Base-by-base conservation (phyloP, 129 eudicot species). In the Chrysanthemum seticuspe region DNA sequence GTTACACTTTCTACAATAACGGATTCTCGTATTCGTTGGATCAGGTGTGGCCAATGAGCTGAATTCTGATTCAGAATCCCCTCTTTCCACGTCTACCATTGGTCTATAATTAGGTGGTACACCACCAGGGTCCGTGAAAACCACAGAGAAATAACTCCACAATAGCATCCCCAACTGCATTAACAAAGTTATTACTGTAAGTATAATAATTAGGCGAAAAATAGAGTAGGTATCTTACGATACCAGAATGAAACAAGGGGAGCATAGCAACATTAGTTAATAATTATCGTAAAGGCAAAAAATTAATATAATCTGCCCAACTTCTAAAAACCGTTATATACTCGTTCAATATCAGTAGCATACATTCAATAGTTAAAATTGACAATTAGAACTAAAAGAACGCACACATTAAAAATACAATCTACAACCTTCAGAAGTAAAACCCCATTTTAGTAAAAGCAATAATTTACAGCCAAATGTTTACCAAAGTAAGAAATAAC, bases 141-240 rank as follows among this genome's bases (percentile, higher is more conserved):
- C 98, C 75, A 87, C 95, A 16, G 98, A 83, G 70, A 92, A 92
- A 60, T 92, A 92, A 79, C 98, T 92, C 98, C 98, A 92, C 40
- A 92, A 74, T 62, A 92, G 83, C 98, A 92, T 89, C 72, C 78
- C 95, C 80, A 92, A 84, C 98, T 92, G 89, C 87, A 85, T 64
- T 47, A 58, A 36, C 63, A 58, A 62, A n/a, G 10, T 47, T 5
- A 10, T 31, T 51, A 15, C 2, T 53, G 57, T 45, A 21, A 31
- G 11, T 36, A 60, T 13, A 55, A 65, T 53, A 14, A 7, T 13
- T 3, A 59, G 27, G 27, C 6, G 12, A 23, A 7, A 65, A 66
- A 36, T 36, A 45, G 23, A 19, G 18, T 74, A 12, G 65, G 78
- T 36, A 65, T 36, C 4, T 74, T 75, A 51, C 11, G 44, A 11